Percentiles rank a stretch among this genome's conserved stretches.
Conservation (phyloP, 768 basidiomycete genomes). For the Pleurotus cornucopiae region DNA sequence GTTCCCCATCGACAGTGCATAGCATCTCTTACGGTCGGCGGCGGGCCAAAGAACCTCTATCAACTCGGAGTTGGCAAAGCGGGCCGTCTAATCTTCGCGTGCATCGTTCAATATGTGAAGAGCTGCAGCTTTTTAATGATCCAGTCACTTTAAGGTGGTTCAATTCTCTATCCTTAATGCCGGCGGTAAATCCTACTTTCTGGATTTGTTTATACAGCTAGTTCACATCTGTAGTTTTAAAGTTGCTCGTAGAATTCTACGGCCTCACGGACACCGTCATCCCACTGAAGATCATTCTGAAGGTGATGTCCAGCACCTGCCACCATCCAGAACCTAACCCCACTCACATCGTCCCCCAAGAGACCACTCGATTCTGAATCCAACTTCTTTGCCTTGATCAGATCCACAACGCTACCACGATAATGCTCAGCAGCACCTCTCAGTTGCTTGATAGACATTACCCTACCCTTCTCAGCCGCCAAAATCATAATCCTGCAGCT, state of each 20-base stretch:
- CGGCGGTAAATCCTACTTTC: no score
- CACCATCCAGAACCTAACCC: slow-evolving; percentile 8
- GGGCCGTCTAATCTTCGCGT: no score
- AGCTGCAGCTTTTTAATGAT: no score
- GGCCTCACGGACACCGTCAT: slow-evolving; percentile 4
- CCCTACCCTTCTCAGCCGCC: slow-evolving; percentile 9
- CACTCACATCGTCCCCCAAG: not conserved
- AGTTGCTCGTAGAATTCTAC: slow-evolving; percentile 10
- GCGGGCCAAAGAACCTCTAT: no score
- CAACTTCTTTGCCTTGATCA: slow-evolving; percentile 4
- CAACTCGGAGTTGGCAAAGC: no score
- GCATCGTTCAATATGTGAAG: no score
- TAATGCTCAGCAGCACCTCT: slow-evolving; percentile 10
- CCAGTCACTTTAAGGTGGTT: no score
- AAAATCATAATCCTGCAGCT: not conserved
- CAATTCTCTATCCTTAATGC: no score
- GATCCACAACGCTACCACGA: not conserved
- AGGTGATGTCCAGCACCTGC: slow-evolving; percentile 13
- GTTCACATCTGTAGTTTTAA: not conserved
- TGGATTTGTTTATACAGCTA: no score
- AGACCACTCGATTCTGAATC: not conserved
- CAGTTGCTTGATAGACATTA: slow-evolving; percentile 12
- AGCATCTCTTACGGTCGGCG: no score
- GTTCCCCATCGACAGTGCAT: no score
- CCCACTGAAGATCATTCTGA: slow-evolving; percentile 14